A percentile compares a stretch with the other conserved stretches of the same genome.
Evolutionary conservation across 441 rosid species (phyloP).

Genomic region (Euphorbia celastroides): DNA sequence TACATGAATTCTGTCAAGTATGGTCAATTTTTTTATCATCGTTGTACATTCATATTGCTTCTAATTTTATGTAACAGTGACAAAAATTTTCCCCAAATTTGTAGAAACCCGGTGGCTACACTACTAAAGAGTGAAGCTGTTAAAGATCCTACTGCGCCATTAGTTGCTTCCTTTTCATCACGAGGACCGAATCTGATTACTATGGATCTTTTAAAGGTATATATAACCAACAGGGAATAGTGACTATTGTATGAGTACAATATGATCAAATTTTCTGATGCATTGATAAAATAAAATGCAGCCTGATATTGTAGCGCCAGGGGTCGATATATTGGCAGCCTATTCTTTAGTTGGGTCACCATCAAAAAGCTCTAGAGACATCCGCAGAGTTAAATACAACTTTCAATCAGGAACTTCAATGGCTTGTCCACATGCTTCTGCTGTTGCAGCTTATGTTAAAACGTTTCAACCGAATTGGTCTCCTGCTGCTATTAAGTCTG

Average conservation of each 20-base stretch:
- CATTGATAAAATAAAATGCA: neutral
- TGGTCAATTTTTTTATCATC: neutral
- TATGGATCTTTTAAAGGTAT: conserved; percentile 3
- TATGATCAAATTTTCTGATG: neutral
- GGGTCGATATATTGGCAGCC: neutral
- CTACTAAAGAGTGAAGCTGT: conserved; percentile 25
- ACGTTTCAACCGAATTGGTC: conserved; percentile 1
- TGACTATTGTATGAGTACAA: neutral
- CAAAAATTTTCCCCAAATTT: neutral
- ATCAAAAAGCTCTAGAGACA: neutral
- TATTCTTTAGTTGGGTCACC: neutral
- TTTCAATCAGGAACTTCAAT: conserved; percentile 2
- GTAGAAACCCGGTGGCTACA: conserved; percentile 24
- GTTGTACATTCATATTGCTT: neutral
- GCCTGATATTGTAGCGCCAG: neutral
- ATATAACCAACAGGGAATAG: neutral
- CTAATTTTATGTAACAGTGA: neutral
- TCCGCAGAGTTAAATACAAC: neutral
- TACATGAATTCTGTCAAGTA: conserved; percentile 30
- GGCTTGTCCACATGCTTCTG: conserved; percentile 9
- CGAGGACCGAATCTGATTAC: neutral
- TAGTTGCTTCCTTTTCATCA: conserved; percentile 9
- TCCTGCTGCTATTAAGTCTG: neutral
- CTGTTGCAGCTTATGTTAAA: conserved; percentile 8
- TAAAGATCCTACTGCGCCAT: neutral